These are phyloP conservation scores for Zoysia matrella DNA, from an alignment of 202 grass and related monocot genomes.

Conservation along the genomic window DNA sequence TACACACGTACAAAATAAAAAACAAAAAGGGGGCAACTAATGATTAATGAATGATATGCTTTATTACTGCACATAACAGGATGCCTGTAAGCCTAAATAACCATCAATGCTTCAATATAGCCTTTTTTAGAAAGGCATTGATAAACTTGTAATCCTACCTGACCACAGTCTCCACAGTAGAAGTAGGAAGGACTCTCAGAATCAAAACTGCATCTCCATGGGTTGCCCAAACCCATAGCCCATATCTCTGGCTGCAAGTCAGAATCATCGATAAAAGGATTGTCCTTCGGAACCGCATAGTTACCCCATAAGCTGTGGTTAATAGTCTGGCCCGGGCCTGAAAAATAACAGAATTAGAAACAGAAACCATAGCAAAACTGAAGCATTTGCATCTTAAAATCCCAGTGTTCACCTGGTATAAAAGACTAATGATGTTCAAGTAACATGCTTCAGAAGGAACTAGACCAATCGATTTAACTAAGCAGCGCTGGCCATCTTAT, in stretches of 20 bases:
- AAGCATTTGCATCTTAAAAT: neutral
- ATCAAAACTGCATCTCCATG: conserved; percentile 60
- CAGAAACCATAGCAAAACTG: neutral
- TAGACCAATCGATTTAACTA: too few relatives aligned
- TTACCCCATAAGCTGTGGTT: conserved; percentile 79
- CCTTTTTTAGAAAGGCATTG: neutral
- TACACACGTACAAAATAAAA: conserved; percentile 38
- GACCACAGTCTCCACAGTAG: conserved; percentile 14
- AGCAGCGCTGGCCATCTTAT: too few relatives aligned
- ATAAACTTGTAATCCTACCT: conserved; percentile 29
- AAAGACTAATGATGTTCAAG: neutral
- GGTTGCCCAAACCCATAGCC: conserved; percentile 53
- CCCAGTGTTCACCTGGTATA: neutral
- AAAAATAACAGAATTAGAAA: conserved; percentile 37
- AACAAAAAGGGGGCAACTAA: neutral
- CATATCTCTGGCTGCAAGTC: conserved; percentile 59
- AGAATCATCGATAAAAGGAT: conserved; percentile 66
- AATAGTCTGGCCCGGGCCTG: conserved; percentile 59
- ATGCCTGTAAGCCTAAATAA: neutral
- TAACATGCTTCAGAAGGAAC: neutral
- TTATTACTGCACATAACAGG: too few relatives aligned
- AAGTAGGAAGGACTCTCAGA: conserved; percentile 2
- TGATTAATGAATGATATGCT: too few relatives aligned
- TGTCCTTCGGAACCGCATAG: conserved; percentile 89
- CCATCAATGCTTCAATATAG: neutral